Evolutionary conservation across 768 basidiomycete genomes (phyloP).

Genomic region (Butyriboletus loyo): DNA sequence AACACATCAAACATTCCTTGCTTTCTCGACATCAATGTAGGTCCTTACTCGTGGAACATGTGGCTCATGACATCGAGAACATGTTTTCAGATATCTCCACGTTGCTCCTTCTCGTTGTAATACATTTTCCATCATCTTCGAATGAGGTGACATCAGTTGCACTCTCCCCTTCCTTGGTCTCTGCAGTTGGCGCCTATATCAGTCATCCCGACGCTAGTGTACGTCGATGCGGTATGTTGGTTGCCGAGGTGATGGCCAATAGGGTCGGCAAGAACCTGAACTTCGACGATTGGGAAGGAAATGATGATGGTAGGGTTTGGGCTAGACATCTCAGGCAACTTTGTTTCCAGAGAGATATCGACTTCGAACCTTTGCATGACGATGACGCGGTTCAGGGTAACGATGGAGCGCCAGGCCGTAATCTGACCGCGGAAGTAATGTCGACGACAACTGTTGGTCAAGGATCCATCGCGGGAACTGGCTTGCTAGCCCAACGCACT

Average conservation of each 20-base stretch:
- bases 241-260: constrained; percentile 75
- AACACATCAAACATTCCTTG: constrained; percentile 78
- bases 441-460: background rate
- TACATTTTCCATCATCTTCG: constrained; percentile 56
- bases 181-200: constrained; percentile 71
- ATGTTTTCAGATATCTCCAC: constrained; percentile 63
- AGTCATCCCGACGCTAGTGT: constrained; percentile 71
- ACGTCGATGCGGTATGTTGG: constrained; percentile 89
- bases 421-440: constrained; percentile 17
- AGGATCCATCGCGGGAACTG: background rate
- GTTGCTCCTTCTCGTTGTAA: constrained; percentile 62
- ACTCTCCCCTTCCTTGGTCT: constrained; percentile 59
- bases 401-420: constrained; percentile 1
- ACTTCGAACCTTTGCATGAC: constrained; percentile 36
- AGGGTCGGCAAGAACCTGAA: constrained; percentile 61
- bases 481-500: constrained; percentile 11
- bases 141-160: constrained; percentile 44
- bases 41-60: constrained; percentile 26
- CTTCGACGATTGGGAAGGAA: constrained; percentile 85
- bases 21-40: constrained; percentile 73
- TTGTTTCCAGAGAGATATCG: constrained; percentile 48
- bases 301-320: constrained; percentile 63
- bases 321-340: constrained; percentile 58
- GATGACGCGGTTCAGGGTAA: constrained; percentile 4
- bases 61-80: background rate